Base-by-base conservation (phyloP, 208 protist genomes). In the Trypanosoma conorhini region DNA sequence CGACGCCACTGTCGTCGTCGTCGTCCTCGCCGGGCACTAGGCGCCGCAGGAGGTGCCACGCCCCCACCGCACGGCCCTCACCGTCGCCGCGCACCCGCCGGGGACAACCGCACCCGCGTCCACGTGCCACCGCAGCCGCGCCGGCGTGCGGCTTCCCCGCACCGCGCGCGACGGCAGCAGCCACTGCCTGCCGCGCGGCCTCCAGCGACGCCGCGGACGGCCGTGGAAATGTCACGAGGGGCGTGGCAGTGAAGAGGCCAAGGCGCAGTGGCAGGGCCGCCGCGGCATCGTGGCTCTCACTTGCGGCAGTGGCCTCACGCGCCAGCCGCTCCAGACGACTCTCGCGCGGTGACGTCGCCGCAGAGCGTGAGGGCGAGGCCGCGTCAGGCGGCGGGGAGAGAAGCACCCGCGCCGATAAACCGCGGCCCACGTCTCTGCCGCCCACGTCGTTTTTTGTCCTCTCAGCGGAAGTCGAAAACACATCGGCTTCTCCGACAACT, bases 261-360 rank as follows among this genome's bases (percentile, higher is more conserved):
- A 12, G 4, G 50, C 50, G 50, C 24, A 55, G 50, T 19, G 31
- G 26, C 38, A 42, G 38, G 12, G 38, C 38, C 5, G 38, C 38
- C 5, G 12, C 12, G 5, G 38, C 38, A 42, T 42, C 24, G 33
- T 33, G 3, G 4, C 15, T 15, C 1, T 33, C 12, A 33, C 15
- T 31, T 40, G 57, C 13, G 19, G 19, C 7, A 55, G 35, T 15
- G 5, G 1, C 40, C 33, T 52, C 61, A 35, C 61, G 61, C 21
- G 61, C 61, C 42, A 65, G 33, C 31, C 42, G 61, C 42, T 65
- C 61, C 61, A 65, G 46, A 24, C 31, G 8, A 31, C 61, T 65
- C 46, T 65, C 61, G n/a, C 13, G 52, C 3, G 52, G 10, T 30
- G 52, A 15, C 22, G 52, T 31, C 30, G n/a, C 22, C 24, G 10